Base-by-base conservation (phyloP, 306 rosid genomes). In the Lathyrus sativus region DNA sequence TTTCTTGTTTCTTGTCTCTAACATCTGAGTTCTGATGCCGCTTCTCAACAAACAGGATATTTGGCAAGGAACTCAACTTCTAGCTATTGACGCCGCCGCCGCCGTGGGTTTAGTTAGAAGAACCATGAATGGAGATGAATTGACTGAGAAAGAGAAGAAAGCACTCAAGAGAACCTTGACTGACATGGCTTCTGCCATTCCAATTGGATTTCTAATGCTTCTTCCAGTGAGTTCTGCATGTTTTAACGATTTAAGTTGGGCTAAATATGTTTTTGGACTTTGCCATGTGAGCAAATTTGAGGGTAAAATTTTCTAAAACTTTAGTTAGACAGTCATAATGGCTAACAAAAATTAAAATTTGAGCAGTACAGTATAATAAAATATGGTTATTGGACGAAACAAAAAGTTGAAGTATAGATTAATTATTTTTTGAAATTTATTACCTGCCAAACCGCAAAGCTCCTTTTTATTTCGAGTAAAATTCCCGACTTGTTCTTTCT, bases 51-150 rank as follows among this genome's bases (percentile, higher is more conserved):
- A 70, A 76, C 88, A 93, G 99, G 96, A 90, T 88, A 89, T 93
- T 53, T 90, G 90, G 97, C 99, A 93, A 84, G 99, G 99, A 78
- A 90, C 99, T 53, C 99, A 88, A 65, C 92, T 93, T 65, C 80
- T 93, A 13, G 99, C 96, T 67, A 79, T 90, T 70, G 99, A 93
- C n/a, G 87, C 85, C 68, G 88, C 80, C 64, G 90, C 87, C 73
- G 90, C 97, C 50, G 77, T 42, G 73, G 96, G 80, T n/a, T 87
- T 90, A 78, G 61, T 93, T 74, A 84, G 92, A 82, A 88, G 99
- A 79, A 62, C 77, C 72, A 45, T 93, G 68, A 73, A 71, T 66
- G 91, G 96, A 69, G 97, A 93, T 74, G 97, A 90, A 72, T 82
- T 93, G 74, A 85, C 97, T 6, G 95, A 83, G 66, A 93, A 90